Base-by-base conservation (phyloP, 2,329 filamentous ascomycete species). In the Mollisiaceae sp. region DNA sequence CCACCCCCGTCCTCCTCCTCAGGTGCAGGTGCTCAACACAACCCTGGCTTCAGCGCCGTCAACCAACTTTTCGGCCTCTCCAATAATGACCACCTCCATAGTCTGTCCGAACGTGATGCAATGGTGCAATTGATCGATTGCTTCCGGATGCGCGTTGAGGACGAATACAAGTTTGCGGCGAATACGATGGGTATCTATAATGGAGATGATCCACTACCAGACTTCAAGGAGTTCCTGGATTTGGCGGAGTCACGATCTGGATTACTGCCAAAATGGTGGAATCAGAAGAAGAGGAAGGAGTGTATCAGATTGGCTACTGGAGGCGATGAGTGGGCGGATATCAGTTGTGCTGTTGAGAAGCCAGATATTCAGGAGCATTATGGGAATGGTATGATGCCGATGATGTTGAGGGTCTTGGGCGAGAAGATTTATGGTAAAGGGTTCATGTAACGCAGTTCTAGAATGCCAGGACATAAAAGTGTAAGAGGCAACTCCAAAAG, bases 381-480 rank as follows among this genome's bases (percentile, higher is more conserved):
- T 38, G 39, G 32, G 24, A 47, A 68, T 41, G 8, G n/a, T 4
- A 59, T 65, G 57, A 70, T 67, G 64, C 69, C 68, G 39, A 64
- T 63, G 65, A 63, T 56, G 41, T 56, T 71, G 59, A 62, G 69
- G n/a, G 20, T 66, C 24, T 54, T 70, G 22, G 64, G 60, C 24
- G 66, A 71, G 62, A 70, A 67, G 57, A 68, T 71, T 38, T 69
- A 64, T 59, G 65, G 63, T 22, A 63, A 59, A 36, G 64, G 65
- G 8, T 61, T 66, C 64, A 65, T 65, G 60, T 65, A 63, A n/a
- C 2, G 14, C 8, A 24, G 27, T 20, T 50, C 24, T n/a, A 12
- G 12, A 9, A 50, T 50, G n/a, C 45, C 6, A 22, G 38, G 15
- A 41, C 8, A 9, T 12, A 41, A 9, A 41, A 41, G 12, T 41